A percentile compares a stretch with the other conserved stretches of the same genome.
phyloP scores from a whole-genome alignment of 31 red algal species.

The Asparagopsis taxiformis region DNA sequence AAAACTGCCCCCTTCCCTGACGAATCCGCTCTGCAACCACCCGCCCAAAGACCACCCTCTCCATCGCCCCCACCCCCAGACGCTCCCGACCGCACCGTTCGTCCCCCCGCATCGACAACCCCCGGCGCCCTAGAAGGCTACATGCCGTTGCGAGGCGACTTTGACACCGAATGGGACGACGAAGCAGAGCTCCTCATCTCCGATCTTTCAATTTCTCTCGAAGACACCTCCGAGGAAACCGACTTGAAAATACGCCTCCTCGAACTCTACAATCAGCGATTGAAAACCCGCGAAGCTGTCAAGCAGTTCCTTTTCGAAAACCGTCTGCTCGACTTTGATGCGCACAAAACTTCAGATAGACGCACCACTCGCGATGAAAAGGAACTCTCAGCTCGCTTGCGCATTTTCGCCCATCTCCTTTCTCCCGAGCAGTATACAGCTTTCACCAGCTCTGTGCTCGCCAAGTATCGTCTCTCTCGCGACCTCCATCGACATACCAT shows the following conservation, averaged over 20 bases:
- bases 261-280: slow-evolving; percentile 60
- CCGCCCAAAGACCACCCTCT: not conserved
- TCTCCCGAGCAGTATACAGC: not conserved
- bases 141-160: slow-evolving; percentile 78
- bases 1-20: slow-evolving; percentile 39
- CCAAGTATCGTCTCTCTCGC: slow-evolving; percentile 15
- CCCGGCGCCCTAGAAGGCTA: slow-evolving; percentile 26
- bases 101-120: no score
- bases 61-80: no score
- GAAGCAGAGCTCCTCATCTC: slow-evolving; percentile 84
- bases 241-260: slow-evolving; percentile 61
- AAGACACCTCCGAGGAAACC: slow-evolving; percentile 47
- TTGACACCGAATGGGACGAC: slow-evolving; percentile 88
- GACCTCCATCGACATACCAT: not conserved
- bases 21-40: slow-evolving; percentile 8
- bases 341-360: not conserved
- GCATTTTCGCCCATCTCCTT: slow-evolving; percentile 27
- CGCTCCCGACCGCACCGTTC: not conserved
- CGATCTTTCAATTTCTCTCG: slow-evolving; percentile 53
- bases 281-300: slow-evolving; percentile 61
- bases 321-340: slow-evolving; percentile 53
- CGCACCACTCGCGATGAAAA: slow-evolving; percentile 37
- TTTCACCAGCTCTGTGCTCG: slow-evolving; percentile 18
- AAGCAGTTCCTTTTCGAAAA: slow-evolving; percentile 69
- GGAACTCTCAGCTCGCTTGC: slow-evolving; percentile 27